Evolutionary conservation across 2,329 filamentous ascomycete genomes (phyloP).

Genomic region (Sporothrix pseudoabietina): DNA sequence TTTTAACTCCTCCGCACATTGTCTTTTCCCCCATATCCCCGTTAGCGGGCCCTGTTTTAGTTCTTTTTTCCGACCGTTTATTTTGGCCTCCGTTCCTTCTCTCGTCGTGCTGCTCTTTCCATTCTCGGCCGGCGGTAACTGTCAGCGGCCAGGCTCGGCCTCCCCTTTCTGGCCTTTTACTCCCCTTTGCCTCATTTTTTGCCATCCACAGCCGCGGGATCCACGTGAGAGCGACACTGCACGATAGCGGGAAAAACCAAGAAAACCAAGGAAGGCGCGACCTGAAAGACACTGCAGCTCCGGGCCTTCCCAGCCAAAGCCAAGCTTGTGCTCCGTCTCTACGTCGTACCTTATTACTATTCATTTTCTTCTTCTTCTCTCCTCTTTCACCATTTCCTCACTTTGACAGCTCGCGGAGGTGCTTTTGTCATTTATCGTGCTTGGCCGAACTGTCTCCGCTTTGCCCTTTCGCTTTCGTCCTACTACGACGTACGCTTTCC

Average conservation of each 20-base stretch:
- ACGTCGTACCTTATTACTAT: neutral
- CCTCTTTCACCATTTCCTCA: neutral
- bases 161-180: neutral
- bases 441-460: slow-evolving; percentile 19
- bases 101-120: neutral
- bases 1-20: neutral
- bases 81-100: neutral
- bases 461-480: neutral
- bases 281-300: neutral
- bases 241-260: neutral
- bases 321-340: neutral
- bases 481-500: neutral
- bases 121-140: slow-evolving; percentile 1
- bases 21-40: neutral
- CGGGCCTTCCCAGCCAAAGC: neutral
- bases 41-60: neutral
- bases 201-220: slow-evolving; percentile 4
- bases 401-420: neutral
- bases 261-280: neutral
- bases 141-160: slow-evolving; percentile 23
- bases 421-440: neutral
- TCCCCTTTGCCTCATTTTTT: neutral
- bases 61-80: neutral
- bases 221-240: slow-evolving; percentile 19
- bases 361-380: neutral